Evolutionary conservation across 2,329 filamentous ascomycete genomes (phyloP).

Genomic region (Fusarium fujikuroi): DNA sequence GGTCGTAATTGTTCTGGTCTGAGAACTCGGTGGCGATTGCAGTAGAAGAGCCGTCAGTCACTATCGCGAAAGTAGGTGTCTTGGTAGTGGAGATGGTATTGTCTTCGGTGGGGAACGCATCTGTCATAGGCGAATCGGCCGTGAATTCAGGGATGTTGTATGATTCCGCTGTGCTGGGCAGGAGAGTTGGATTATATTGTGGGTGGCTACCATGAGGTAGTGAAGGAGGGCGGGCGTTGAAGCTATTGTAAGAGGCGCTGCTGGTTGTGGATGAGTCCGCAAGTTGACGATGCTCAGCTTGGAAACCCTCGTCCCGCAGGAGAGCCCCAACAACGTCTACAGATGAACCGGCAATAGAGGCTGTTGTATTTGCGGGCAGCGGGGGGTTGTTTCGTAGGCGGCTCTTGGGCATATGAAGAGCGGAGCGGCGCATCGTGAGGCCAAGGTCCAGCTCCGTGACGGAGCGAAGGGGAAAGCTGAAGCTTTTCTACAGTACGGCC

Average conservation of each 20-base stretch:
- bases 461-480: conserved; percentile 14
- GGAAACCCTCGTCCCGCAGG: conserved; percentile 35
- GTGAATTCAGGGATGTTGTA: conserved; percentile 12
- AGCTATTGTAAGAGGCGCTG: conserved; percentile 8
- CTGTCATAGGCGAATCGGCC: conserved; percentile 35
- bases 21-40: neutral
- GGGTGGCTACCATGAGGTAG: conserved; percentile 14
- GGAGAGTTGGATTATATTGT: neutral
- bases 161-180: conserved; percentile 10
- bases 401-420: conserved; percentile 28
- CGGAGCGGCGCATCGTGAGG: conserved; percentile 42
- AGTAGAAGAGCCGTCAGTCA: conserved; percentile 2
- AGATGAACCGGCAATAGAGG: conserved; percentile 12
- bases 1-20: conserved; percentile 10
- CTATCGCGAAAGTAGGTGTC: conserved; percentile 18
- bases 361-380: neutral
- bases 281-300: conserved; percentile 26
- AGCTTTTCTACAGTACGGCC: conserved; percentile 35
- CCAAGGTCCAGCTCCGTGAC: conserved; percentile 7
- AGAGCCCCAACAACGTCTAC: conserved; percentile 19
- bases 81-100: conserved; percentile 20
- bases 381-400: conserved; percentile 30
- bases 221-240: conserved; percentile 1
- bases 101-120: conserved; percentile 28
- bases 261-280: conserved; percentile 6